These are phyloP conservation scores for Phialocephala subalpina DNA, from an alignment of 2,329 filamentous ascomycete species.

Conservation along the genomic window DNA sequence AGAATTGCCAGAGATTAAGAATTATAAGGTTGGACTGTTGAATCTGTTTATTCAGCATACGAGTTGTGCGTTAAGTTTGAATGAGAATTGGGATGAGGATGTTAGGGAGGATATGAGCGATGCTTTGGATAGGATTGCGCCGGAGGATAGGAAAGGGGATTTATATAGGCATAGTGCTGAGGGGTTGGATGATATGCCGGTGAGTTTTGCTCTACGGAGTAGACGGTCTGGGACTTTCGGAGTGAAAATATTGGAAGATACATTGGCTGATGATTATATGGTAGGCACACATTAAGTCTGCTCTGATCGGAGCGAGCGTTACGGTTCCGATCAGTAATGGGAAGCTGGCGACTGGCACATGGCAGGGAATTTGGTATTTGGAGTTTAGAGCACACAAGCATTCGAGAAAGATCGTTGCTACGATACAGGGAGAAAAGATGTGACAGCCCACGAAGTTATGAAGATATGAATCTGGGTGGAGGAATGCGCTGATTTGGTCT, in stretches of 20 bases:
- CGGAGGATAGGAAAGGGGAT: constrained; percentile 77
- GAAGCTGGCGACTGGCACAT: constrained; percentile 73
- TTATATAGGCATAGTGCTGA: constrained; percentile 90
- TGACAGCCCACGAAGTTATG: constrained; percentile 22
- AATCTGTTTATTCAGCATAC: constrained; percentile 97
- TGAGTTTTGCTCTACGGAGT: constrained; percentile 49
- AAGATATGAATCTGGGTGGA: constrained; percentile 1
- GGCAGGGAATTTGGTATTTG: constrained; percentile 93
- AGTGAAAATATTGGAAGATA: neutral
- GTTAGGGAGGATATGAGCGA: constrained; percentile 92
- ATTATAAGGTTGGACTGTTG: constrained; percentile 86
- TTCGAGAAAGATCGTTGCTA: constrained; percentile 84
- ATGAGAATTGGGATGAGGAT: constrained; percentile 89
- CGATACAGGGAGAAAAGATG: constrained; percentile 86
- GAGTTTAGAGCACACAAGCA: constrained; percentile 86
- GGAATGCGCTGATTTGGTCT: neutral
- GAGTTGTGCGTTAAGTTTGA: constrained; percentile 86
- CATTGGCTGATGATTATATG: constrained; percentile 11
- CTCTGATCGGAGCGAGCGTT: constrained; percentile 86
- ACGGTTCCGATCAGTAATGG: constrained; percentile 92
- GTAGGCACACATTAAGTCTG: constrained; percentile 90
- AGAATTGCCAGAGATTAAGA: constrained; percentile 78
- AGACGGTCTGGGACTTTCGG: neutral
- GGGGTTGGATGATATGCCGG: constrained; percentile 93
- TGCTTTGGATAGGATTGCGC: constrained; percentile 88